These are phyloP conservation scores for Cercospora canescens DNA, from an alignment of 2,329 filamentous ascomycete genomes.

Conservation along the genomic window DNA sequence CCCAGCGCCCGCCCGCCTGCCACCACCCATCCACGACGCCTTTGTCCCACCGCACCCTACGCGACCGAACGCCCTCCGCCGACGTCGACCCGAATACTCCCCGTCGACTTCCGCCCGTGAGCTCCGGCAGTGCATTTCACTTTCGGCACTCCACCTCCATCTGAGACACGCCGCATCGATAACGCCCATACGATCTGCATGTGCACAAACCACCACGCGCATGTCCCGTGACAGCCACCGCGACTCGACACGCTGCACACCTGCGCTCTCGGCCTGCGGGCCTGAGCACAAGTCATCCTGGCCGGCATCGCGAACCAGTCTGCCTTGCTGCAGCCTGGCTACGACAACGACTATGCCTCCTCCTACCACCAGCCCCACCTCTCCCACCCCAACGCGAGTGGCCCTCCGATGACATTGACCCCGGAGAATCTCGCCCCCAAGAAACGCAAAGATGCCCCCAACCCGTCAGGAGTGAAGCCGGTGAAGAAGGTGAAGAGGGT, in stretches of 20 bases:
- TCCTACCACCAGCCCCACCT: conserved; percentile 16
- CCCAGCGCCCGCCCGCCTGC: not conserved
- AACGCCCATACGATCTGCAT: conserved; percentile 15
- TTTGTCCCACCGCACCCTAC: not conserved
- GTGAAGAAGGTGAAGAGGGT: conserved; percentile 36
- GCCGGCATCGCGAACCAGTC: conserved; percentile 52
- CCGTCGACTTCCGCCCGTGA: not conserved
- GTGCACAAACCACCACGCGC: not conserved
- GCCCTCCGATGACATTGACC: conserved; percentile 10
- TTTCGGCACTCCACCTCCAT: not conserved
- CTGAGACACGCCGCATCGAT: conserved; percentile 1
- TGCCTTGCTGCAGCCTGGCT: conserved; percentile 59
- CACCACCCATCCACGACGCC: not conserved
- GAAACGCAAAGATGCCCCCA: conserved; percentile 32
- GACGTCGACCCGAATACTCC: not conserved
- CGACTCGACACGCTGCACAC: conserved; percentile 1
- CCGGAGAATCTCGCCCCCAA: conserved; percentile 15
- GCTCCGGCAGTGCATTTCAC: conserved; percentile 1
- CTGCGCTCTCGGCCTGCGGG: conserved; percentile 19
- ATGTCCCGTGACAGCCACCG: not conserved
- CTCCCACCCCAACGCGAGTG: conserved; percentile 20
- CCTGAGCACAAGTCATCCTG: conserved; percentile 28
- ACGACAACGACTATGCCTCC: conserved; percentile 61
- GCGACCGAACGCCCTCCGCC: not conserved
- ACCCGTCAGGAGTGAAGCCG: conserved; percentile 27